phyloP scores from a whole-genome alignment of 441 rosid species.

The Aleurites moluccanus region DNA sequence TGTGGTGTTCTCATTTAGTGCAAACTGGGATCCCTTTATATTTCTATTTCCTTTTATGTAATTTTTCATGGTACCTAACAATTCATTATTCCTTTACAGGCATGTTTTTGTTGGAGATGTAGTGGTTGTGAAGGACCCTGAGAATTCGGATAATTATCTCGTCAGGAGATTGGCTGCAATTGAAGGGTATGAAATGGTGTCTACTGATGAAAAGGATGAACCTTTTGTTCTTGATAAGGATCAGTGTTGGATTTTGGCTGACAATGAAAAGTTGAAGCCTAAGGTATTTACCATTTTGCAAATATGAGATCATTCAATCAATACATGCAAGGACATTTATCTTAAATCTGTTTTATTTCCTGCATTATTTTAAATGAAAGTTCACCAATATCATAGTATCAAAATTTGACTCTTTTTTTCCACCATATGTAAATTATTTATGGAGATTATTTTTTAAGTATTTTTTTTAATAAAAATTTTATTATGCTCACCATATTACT shows the following conservation, averaged over 20 bases:
- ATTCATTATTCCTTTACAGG: conserved; percentile 34
- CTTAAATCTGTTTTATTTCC: conserved; percentile 5
- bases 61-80: neutral
- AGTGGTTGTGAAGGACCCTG: conserved; percentile 82
- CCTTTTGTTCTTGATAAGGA: conserved; percentile 79
- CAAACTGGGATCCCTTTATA: neutral
- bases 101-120: conserved; percentile 83
- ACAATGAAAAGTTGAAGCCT: conserved; percentile 68
- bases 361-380: neutral
- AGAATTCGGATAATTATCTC: conserved; percentile 45
- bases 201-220: conserved; percentile 69
- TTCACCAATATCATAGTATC: neutral
- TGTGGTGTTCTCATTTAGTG: neutral
- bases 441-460: neutral
- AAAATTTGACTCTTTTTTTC: conserved; percentile 1
- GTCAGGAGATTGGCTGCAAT: conserved; percentile 88
- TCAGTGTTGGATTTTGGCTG: conserved; percentile 91
- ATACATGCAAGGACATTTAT: neutral
- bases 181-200: conserved; percentile 89
- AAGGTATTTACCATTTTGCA: conserved; percentile 48
- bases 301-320: conserved; percentile 1
- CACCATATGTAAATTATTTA: neutral
- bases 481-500: neutral
- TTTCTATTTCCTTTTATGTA: neutral
- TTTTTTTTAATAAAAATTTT: neutral